Base-by-base conservation (phyloP, 495 filamentous ascomycete genomes). In the Evernia prunastri region DNA sequence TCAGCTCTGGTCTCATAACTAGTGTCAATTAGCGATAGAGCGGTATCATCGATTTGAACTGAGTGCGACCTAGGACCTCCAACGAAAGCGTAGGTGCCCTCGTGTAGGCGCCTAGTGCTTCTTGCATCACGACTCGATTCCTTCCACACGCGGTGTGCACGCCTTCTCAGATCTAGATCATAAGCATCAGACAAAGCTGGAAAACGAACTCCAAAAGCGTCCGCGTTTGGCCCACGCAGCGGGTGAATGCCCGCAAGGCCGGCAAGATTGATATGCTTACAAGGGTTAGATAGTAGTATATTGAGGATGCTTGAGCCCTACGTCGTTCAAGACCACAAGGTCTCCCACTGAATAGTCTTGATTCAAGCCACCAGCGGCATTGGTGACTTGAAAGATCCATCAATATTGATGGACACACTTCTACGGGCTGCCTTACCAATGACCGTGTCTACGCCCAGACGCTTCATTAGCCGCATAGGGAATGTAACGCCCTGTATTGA, bases 1-100 rank as follows among this genome's bases (percentile, higher is more conserved):
- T 92, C 89, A 17, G 89, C 87, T 65, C 89, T 79, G 1, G 88
- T 91, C 69, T 91, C 89, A 72, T 89, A 89, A 59, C 85, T 88
- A 68, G 43, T 60, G 20, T 61, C 59, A n/a, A 42, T 60, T 33
- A 65, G 61, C 54, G 13, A 51, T 35, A 11, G 58, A n/a, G 17
- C 33, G 9, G 58, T 4, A 17, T 42, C 40, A 47, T 40, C 4
- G 17, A 43, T 18, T 42, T 10, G 20, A 13, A n/a, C 29, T 45
- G 43, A 13, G n/a, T 70, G 71, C 76, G 67, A 87, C 81, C 80
- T 87, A 59, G 89, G 89, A 18, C 89, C 89, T 42, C 80, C 82
- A 42, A 89, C 86, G 69, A 86, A 91, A 4, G 86, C 87, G 75
- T 91, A 92, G 0, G 89, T 81, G 6, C 89, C 89, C 72, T 92